Percentiles rank a stretch among this genome's conserved stretches.
Evolutionary conservation across 768 basidiomycete species (phyloP).

Genomic region (Termitomyces sp.): DNA sequence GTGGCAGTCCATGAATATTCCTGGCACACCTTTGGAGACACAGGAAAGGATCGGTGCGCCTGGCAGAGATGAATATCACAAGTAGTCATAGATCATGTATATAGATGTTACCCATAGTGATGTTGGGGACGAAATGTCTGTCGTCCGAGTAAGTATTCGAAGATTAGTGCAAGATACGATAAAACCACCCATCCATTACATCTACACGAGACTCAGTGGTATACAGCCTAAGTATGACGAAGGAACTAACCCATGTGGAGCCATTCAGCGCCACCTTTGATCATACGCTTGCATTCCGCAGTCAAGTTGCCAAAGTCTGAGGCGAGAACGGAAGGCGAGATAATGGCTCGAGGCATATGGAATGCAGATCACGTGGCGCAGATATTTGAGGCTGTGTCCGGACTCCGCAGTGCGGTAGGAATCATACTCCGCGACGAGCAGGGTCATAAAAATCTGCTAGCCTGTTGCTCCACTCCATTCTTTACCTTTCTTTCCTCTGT

Average conservation of each 20-base stretch:
- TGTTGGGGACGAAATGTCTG: conserved; percentile 98
- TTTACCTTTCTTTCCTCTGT: conserved; percentile 1
- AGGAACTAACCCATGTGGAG: conserved; percentile 83
- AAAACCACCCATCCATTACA: conserved; percentile 93
- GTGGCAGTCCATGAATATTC: conserved; percentile 99
- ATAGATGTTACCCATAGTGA: conserved; percentile 77
- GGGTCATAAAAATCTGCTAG: conserved; percentile 1
- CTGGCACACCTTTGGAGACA: conserved; percentile 83
- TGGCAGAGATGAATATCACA: conserved; percentile 27
- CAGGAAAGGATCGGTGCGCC: conserved; percentile 87
- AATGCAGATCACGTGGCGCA: neutral
- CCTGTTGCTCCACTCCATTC: conserved; percentile 8
- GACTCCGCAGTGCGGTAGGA: neutral
- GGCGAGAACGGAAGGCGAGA: conserved; percentile 95
- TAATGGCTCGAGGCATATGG: conserved; percentile 83
- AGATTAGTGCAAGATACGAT: conserved; percentile 11
- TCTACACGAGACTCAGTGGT: conserved; percentile 45
- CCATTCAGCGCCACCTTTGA: conserved; percentile 94
- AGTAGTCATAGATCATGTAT: neutral
- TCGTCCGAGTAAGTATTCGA: conserved; percentile 12
- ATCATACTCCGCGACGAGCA: neutral
- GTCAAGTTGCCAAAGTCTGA: conserved; percentile 95
- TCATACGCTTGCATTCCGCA: conserved; percentile 96
- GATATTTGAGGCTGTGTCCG: conserved; percentile 6
- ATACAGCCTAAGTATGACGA: neutral